Conservation (phyloP, 2,329 filamentous ascomycete genomes). For the Alternaria angustiovoidea region DNA sequence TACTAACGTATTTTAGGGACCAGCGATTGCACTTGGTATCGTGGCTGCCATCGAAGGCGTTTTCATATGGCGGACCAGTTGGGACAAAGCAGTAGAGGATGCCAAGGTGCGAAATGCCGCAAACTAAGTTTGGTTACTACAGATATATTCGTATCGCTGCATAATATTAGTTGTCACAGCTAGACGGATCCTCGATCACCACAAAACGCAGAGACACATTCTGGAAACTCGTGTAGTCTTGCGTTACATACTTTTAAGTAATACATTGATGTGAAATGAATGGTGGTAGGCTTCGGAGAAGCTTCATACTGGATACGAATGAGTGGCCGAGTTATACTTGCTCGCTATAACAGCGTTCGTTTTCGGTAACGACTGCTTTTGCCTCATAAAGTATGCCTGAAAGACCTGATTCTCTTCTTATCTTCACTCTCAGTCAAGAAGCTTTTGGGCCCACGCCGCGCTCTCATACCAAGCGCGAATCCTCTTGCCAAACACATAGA, state of each 20-base stretch:
- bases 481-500: slow-evolving; percentile 25
- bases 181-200: background rate
- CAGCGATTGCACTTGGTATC: slow-evolving; percentile 69
- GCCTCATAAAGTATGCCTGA: background rate
- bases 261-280: background rate
- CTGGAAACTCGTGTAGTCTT: background rate
- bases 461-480: slow-evolving; percentile 22
- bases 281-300: background rate
- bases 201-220: background rate
- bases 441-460: slow-evolving; percentile 15
- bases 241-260: background rate
- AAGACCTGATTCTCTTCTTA: background rate
- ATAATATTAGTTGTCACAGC: background rate
- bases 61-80: slow-evolving; percentile 65
- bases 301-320: background rate
- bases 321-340: background rate
- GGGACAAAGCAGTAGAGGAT: slow-evolving; percentile 67
- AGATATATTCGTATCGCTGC: background rate
- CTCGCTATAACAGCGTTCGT: background rate
- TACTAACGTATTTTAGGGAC: slow-evolving; percentile 45
- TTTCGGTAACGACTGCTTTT: background rate
- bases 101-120: slow-evolving; percentile 64
- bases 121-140: slow-evolving; percentile 4
- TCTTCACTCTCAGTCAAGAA: slow-evolving; percentile 11
- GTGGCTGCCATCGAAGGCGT: slow-evolving; percentile 64